Evolutionary conservation across 768 basidiomycete species (phyloP), one percentile per base, ranked within the genome.

Genomic region (Boletus rubescentipes): DNA sequence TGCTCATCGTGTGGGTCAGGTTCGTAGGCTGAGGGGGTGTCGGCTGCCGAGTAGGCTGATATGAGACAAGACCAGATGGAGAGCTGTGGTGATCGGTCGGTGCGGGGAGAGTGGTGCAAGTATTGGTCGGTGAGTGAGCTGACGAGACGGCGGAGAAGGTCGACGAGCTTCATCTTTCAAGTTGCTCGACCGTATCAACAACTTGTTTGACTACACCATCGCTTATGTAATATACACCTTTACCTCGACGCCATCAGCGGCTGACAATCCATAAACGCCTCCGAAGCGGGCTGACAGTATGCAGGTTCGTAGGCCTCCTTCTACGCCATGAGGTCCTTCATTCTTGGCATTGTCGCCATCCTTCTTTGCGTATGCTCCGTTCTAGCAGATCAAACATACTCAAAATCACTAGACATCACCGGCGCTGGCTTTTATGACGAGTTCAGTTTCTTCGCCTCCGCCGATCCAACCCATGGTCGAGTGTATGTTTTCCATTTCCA

Each of bases 121-220:
- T 57, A 49, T 26, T 87, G 83, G 62, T 80, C 81, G 4, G 88
- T 83, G 26, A 90, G 79, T 0, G 87, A 86, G n/a, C 88, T 86
- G 54, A 84, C 79, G 32, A 91, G 72, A 54, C 88, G 76, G 57
- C 80, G 86, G 49, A 90, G 73, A 34, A 90, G 69, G 37, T 79
- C 69, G 52, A 79, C 76, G 63, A 90, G 80, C 52, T 72, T 77
- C 81, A 82, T 67, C 49, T 38, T 39, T 40, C 38, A 23, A 41
- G 26, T 6, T 26, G 26, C 6, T 26, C 6, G 26, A 26, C 26
- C 26, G 26, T 26, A 26, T n/a, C n/a, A n/a, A n/a, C n/a, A n/a
- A n/a, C n/a, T n/a, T n/a, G n/a, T n/a, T n/a, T n/a, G n/a, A n/a
- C n/a, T n/a, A n/a, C n/a, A 26, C 26, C 26, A 3, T 26, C 26